These are phyloP conservation scores for Penicillium manginii DNA, from an alignment of 495 filamentous ascomycete genomes.

Conservation along the genomic window DNA sequence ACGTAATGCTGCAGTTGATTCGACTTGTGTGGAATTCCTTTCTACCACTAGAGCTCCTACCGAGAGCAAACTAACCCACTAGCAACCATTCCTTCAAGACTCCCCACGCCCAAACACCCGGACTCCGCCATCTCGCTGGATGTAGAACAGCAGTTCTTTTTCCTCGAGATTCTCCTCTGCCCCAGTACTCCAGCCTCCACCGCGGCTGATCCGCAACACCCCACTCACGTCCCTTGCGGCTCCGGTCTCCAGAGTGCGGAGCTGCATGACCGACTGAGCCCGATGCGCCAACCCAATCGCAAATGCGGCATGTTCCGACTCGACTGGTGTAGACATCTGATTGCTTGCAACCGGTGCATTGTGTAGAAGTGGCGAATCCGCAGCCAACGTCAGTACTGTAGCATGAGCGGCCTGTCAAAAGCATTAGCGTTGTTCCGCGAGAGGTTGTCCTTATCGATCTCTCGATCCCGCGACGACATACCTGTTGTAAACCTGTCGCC, in stretches of 20 bases:
- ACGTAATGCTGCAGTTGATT: neutral
- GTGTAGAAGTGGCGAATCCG: constrained; percentile 71
- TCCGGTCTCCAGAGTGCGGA: constrained; percentile 80
- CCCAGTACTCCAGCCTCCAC: constrained; percentile 48
- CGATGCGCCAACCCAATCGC: constrained; percentile 72
- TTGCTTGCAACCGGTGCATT: constrained; percentile 35
- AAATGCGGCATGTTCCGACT: constrained; percentile 68
- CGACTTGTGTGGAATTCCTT: constrained; percentile 5
- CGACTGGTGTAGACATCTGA: constrained; percentile 60
- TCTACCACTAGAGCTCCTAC: neutral
- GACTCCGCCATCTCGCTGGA: constrained; percentile 76
- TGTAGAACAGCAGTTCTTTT: constrained; percentile 79
- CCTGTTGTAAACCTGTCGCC: constrained; percentile 50
- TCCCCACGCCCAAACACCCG: constrained; percentile 79
- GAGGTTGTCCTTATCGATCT: no score
- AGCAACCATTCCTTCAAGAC: constrained; percentile 24
- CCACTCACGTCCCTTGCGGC: constrained; percentile 89
- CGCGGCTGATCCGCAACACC: constrained; percentile 74
- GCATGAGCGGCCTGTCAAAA: constrained; percentile 51
- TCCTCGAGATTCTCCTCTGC: constrained; percentile 51
- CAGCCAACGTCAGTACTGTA: constrained; percentile 66
- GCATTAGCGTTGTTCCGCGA: neutral
- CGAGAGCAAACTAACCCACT: constrained; percentile 2
- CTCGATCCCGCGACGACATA: constrained; percentile 18
- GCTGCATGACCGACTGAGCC: constrained; percentile 67